Evolutionary conservation across 208 protist species (phyloP), one percentile per base, ranked within the genome.

Genomic region (Trypanosoma avium): DNA sequence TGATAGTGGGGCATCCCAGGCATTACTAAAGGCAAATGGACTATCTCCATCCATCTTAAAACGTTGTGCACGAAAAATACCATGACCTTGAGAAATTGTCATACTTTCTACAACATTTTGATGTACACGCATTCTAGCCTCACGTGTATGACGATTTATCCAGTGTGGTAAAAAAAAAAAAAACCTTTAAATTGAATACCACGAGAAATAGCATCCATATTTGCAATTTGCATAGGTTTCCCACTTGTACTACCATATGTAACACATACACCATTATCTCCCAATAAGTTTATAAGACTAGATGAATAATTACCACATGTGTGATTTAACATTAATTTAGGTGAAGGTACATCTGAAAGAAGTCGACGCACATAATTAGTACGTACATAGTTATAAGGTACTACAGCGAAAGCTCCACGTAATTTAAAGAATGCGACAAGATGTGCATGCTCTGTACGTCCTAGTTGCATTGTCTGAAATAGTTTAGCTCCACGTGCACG

Each of bases 241-340:
- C 91, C 81, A 29, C 89, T 96, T 73, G 98, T 98, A 74, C 92
- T 97, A 50, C 98, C 98, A 74, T 99, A 99, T 3, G 97, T 99
- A 12, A 99, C 97, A 42, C 98, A 83, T 4, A 88, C 82, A 42
- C 93, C 96, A 36, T 85, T 71, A 49, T 97, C 82, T 35, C 86
- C 95, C 12, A 99, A 79, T 5, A 93, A 79, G 29, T 94, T 87
- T 21, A 94, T 75, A 40, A 98, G 68, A 64, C 95, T 82, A 15
- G 93, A 95, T 4, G 87, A 92, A 61, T 81, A 91, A 21, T 73
- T 72, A 26, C 97, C 97, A 64, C 97, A 96, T 19, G 94, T 95
- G 68, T 95, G 88, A 71, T 99, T 98, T 19, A 99, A 78, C 29
- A 96, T 85, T 15, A 99, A 75, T 71, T 92, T 96, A 59, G 97